Evolutionary conservation across 2,329 filamentous ascomycete genomes (phyloP).

Genomic region (Grosmannia clavigera): DNA sequence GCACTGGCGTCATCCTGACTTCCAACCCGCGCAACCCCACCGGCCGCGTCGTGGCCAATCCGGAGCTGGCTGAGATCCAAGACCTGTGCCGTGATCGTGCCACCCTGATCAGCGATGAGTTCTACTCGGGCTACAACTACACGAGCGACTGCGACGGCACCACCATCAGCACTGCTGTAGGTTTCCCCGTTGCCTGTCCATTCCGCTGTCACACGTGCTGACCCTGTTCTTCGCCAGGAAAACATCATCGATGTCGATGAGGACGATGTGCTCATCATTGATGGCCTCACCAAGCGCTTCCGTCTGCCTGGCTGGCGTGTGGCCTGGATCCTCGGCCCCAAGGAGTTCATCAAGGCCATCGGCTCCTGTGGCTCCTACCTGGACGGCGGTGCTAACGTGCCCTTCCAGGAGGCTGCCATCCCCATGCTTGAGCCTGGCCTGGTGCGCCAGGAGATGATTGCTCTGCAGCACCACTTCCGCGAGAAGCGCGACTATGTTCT

Average conservation of each 20-base stretch:
- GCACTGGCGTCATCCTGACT: constrained; percentile 79
- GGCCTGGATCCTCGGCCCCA: constrained; percentile 90
- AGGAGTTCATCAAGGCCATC: constrained; percentile 91
- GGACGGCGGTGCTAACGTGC: constrained; percentile 86
- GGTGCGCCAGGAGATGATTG: constrained; percentile 76
- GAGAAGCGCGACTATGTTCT: constrained; percentile 90
- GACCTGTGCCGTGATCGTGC: constrained; percentile 83
- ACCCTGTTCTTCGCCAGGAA: constrained; percentile 25
- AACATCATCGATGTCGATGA: constrained; percentile 84
- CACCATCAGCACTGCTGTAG: constrained; percentile 65
- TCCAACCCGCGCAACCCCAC: constrained; percentile 95
- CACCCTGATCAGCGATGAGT: constrained; percentile 91
- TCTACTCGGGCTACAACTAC: constrained; percentile 96
- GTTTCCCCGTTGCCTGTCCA: background rate
- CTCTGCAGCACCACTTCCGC: constrained; percentile 78
- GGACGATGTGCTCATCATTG: constrained; percentile 87
- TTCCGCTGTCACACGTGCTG: background rate
- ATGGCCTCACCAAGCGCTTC: constrained; percentile 94
- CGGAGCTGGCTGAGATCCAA: constrained; percentile 80
- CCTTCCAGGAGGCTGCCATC: constrained; percentile 89
- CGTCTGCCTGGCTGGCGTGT: constrained; percentile 92
- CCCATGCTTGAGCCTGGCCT: constrained; percentile 81
- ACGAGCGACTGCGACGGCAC: constrained; percentile 80
- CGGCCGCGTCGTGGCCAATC: constrained; percentile 72
- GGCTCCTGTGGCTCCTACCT: constrained; percentile 88